A percentile compares a stretch with the other conserved stretches of the same genome.
phyloP scores from a whole-genome alignment of 116 monocot genomes.

The Phalaenopsis hybrid region DNA sequence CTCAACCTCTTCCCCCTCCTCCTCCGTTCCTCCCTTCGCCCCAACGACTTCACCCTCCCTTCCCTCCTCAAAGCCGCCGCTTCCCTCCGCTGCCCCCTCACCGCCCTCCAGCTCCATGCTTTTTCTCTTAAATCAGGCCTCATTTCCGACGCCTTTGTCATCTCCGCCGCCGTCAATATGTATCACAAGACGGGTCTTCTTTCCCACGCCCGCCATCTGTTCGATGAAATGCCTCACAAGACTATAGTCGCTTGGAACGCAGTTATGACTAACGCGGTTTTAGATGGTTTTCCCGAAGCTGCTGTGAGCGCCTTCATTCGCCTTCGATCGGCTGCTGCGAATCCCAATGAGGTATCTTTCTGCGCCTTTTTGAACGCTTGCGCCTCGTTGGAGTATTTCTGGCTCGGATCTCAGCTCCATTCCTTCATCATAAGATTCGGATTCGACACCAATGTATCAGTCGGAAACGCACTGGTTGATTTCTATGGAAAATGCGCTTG shows the following conservation, averaged over 20 bases:
- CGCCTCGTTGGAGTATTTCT: constrained; percentile 19
- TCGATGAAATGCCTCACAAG: constrained; percentile 68
- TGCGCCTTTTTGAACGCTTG: constrained; percentile 71
- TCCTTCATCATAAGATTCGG: constrained; percentile 39
- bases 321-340: constrained; percentile 13
- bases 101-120: constrained; percentile 32
- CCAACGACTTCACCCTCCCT: constrained; percentile 73
- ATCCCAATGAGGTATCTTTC: constrained; percentile 49
- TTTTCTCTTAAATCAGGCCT: constrained; percentile 51
- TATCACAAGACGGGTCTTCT: constrained; percentile 50
- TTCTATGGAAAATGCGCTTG: constrained; percentile 67
- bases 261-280: constrained; percentile 59
- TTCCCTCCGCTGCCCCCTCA: not conserved
- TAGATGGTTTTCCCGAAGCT: constrained; percentile 32
- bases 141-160: constrained; percentile 51
- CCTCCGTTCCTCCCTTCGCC: constrained; percentile 38
- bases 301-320: constrained; percentile 32
- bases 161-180: constrained; percentile 59
- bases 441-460: constrained; percentile 34
- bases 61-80: constrained; percentile 45
- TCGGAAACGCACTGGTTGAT: constrained; percentile 66
- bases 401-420: constrained; percentile 44
- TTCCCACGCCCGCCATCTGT: constrained; percentile 37
- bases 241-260: constrained; percentile 73
- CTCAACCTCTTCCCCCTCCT: constrained; percentile 44